Conservation (phyloP, 1,284 basidiomycete genomes). For the Naganishia cerealis region DNA sequence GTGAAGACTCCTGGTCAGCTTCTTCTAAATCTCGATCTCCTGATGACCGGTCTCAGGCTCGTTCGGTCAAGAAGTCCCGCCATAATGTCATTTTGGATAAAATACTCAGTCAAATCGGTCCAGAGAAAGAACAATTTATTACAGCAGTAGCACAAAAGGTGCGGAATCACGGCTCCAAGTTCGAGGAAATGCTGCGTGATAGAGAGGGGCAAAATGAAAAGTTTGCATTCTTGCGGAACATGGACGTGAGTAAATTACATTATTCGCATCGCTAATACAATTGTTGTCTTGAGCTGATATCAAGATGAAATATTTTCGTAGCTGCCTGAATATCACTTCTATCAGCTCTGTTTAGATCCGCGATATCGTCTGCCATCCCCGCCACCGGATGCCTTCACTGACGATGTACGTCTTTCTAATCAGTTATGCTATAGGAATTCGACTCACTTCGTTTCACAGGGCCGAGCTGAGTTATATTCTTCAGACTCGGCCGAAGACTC, state of each 20-base stretch:
- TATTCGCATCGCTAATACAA: neutral
- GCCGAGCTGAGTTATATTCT: conserved; percentile 86
- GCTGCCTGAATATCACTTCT: conserved; percentile 79
- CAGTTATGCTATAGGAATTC: neutral
- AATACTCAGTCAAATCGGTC: conserved; percentile 61
- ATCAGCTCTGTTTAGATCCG: conserved; percentile 70
- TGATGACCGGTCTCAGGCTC: conserved; percentile 56
- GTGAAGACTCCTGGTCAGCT: conserved; percentile 10
- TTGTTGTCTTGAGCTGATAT: neutral
- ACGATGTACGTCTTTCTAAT: conserved; percentile 63
- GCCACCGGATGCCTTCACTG: conserved; percentile 71
- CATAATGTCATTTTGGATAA: conserved; percentile 37
- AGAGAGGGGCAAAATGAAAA: conserved; percentile 76
- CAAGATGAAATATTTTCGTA: conserved; percentile 48
- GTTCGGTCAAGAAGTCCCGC: conserved; percentile 27
- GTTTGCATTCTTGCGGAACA: conserved; percentile 73
- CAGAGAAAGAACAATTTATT: conserved; percentile 76
- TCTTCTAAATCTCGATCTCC: conserved; percentile 56
- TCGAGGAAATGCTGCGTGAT: conserved; percentile 72
- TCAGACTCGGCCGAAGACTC: conserved; percentile 93
- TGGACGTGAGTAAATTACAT: conserved; percentile 60
- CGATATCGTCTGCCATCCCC: conserved; percentile 58
- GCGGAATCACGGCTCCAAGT: conserved; percentile 72
- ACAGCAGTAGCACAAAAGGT: conserved; percentile 80
- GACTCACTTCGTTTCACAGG: conserved; percentile 58